These are phyloP conservation scores for Mimosa bimucronata DNA, from an alignment of 306 rosid genomes.

Conservation along the genomic window DNA sequence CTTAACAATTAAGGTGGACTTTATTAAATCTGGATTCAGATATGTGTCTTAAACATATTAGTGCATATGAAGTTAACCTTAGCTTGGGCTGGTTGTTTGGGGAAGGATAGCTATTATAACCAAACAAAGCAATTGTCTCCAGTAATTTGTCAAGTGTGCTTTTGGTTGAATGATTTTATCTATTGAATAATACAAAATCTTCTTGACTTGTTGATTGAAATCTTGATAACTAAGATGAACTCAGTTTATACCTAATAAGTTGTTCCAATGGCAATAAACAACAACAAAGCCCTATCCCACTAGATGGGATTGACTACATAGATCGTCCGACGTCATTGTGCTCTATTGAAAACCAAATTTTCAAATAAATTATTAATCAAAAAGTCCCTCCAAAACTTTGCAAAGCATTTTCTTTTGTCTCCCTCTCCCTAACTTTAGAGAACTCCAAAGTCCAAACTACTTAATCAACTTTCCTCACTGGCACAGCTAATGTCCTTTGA, in stretches of 20 bases:
- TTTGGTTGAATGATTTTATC: not conserved
- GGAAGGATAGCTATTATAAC: not conserved
- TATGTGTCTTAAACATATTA: not conserved
- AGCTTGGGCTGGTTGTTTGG: not conserved
- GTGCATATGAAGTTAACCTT: not conserved
- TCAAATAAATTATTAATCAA: too few species aligned
- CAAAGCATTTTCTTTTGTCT: too few species aligned
- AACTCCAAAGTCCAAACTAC: too few species aligned
- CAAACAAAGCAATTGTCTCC: not conserved
- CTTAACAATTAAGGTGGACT: not conserved
- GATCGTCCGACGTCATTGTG: too few species aligned
- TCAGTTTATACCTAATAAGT: not conserved
- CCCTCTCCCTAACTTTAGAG: too few species aligned
- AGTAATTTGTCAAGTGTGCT: not conserved
- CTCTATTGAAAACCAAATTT: too few species aligned
- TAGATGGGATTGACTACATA: too few species aligned
- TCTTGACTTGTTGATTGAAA: not conserved
- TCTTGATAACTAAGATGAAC: not conserved
- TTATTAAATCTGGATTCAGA: slow-evolving; percentile 1
- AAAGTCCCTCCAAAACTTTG: too few species aligned
- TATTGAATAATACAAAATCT: not conserved
- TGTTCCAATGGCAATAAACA: not conserved
- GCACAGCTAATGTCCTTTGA: too few species aligned
- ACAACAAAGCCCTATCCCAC: too few species aligned
- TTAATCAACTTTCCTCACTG: too few species aligned